A percentile compares a stretch with the other conserved stretches of the same genome.
Conservation (phyloP, 352 stramenopile species). For the Phytophthora brassicae region DNA sequence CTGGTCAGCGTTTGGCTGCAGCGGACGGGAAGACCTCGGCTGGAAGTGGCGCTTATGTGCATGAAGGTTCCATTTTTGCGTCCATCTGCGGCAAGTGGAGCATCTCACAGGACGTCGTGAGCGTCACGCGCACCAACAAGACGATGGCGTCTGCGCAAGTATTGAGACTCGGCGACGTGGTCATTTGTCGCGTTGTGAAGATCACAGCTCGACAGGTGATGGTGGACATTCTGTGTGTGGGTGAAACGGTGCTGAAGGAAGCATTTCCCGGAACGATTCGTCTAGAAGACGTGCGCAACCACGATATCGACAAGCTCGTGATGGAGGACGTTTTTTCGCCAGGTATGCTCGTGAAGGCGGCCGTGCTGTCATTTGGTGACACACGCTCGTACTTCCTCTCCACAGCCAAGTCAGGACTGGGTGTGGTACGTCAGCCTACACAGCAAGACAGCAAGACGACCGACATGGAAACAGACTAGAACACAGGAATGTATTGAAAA, state of each 20-base stretch:
- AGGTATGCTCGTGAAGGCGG: conserved; percentile 71
- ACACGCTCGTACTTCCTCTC: conserved; percentile 86
- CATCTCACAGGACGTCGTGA: conserved; percentile 44
- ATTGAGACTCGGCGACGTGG: conserved; percentile 61
- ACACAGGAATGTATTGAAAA: conserved; percentile 25
- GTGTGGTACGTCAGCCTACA: conserved; percentile 50
- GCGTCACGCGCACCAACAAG: conserved; percentile 51
- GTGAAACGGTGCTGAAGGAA: conserved; percentile 74
- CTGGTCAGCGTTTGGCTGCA: conserved; percentile 55
- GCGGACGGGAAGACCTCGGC: conserved; percentile 39
- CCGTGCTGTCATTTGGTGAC: conserved; percentile 84
- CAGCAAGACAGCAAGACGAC: conserved; percentile 35
- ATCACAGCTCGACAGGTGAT: conserved; percentile 74
- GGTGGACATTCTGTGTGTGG: conserved; percentile 76
- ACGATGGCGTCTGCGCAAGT: conserved; percentile 72
- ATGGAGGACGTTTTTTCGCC: conserved; percentile 78
- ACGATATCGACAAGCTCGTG: conserved; percentile 82
- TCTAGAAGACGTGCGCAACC: conserved; percentile 74
- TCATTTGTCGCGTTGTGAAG: conserved; percentile 69
- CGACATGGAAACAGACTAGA: conserved; percentile 57
- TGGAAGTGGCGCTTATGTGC: conserved; percentile 55
- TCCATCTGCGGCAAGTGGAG: conserved; percentile 59
- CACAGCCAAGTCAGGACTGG: conserved; percentile 68
- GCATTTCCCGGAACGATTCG: conserved; percentile 78
- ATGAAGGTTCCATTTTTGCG: conserved; percentile 66